Conservation (phyloP, 441 rosid species). For the Bocquillonia castaneifolia region DNA sequence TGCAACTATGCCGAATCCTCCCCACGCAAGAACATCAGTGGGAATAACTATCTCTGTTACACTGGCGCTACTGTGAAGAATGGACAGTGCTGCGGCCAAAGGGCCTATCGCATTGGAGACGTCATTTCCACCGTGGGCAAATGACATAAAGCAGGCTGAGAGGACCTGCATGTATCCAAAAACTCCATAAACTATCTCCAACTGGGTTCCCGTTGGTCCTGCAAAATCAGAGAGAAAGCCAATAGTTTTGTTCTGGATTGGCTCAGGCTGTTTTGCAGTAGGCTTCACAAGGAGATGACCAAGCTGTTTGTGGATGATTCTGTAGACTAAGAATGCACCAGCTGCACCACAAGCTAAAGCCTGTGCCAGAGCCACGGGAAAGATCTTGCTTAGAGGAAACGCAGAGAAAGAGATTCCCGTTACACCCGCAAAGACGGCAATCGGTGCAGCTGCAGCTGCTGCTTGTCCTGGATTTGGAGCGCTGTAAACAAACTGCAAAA, state of each 20-base stretch:
- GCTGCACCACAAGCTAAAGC: constrained; percentile 82
- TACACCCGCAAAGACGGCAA: constrained; percentile 79
- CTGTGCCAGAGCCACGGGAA: constrained; percentile 59
- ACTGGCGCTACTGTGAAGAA: constrained; percentile 65
- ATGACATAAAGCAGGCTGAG: constrained; percentile 99
- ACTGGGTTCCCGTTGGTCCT: constrained; percentile 93
- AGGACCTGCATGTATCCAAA: constrained; percentile 96
- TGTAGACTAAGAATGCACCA: constrained; percentile 71
- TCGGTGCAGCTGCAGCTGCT: constrained; percentile 92
- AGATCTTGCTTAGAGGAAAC: constrained; percentile 70
- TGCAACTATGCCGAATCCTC: constrained; percentile 95
- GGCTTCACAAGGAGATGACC: constrained; percentile 80
- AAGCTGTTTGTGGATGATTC: constrained; percentile 69
- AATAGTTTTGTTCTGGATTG: constrained; percentile 37
- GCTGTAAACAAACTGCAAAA: constrained; percentile 87
- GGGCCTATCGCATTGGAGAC: constrained; percentile 99
- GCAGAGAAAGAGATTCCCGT: constrained; percentile 85
- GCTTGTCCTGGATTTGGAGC: constrained; percentile 99
- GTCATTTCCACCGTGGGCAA: constrained; percentile 98
- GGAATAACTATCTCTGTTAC: constrained; percentile 70
- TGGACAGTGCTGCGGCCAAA: constrained; percentile 83
- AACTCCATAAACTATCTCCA: constrained; percentile 86
- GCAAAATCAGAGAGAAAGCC: constrained; percentile 88
- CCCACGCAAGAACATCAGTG: constrained; percentile 90
- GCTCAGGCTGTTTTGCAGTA: constrained; percentile 35